Base-by-base conservation (phyloP, 1,139 yeast species). In the Lodderomyces beijingensis region DNA sequence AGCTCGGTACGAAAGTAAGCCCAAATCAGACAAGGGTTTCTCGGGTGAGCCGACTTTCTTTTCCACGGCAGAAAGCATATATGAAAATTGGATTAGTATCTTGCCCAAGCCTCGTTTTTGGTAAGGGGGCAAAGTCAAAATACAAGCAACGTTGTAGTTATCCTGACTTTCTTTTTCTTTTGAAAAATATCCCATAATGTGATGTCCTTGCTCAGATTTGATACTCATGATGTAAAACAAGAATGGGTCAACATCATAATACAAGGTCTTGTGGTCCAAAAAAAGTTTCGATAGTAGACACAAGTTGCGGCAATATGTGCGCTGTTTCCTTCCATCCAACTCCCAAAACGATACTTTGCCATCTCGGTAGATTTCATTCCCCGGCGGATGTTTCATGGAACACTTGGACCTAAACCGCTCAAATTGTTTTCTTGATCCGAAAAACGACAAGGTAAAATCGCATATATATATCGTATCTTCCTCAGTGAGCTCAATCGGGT, bases 191-290 rank as follows among this genome's bases (percentile, higher is more conserved):
- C 99, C 99, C 9, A 91, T 96, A 33, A 91, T 66, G 58, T 91
- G 97, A 56, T 89, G 96, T 3, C 98, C 96, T 44, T 77, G 73
- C 40, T 81, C 86, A 45, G 89, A 94, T 41, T 86, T 74, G 40
- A 79, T 73, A 0, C 97, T 88, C 97, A 93, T 89, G 49, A 95
- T 83, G 55, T 91, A 91, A 51, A 91, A 91, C 47, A 91, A 63
- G 50, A 91, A 91, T 4, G 99, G 98, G 55, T 91, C 98, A 29
- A 91, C 98, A 55, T 93, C 99, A 56, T 89, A 91, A 57, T 89
- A 93, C 28, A 91, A 70, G 0, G 98, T 87, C 54, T 91, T 93
- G 62, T 91, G 97, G 57, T 91, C 98, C 51, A 91, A 65, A 49
- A 91, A 91, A 38, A 91, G 64, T 55, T 93, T 93, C 3, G 91